Conservation (phyloP, 2,329 filamentous ascomycete genomes). For the Colletotrichum eleusines region DNA sequence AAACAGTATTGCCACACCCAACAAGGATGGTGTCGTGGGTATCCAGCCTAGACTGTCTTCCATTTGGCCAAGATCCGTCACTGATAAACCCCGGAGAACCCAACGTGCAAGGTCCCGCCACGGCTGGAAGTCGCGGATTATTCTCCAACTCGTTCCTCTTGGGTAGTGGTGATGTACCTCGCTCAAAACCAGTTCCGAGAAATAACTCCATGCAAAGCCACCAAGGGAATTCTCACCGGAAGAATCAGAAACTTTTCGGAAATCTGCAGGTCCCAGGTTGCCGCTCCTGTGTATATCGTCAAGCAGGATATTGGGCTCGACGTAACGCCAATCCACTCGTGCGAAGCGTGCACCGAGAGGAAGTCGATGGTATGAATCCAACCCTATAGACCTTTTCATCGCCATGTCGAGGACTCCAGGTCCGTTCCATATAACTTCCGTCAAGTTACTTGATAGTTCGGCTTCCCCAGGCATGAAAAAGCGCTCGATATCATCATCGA, state of each 20-base stretch:
- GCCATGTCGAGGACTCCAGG: neutral
- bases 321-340: fast-evolving
- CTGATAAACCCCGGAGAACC: neutral
- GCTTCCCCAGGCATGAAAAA: neutral
- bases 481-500: neutral
- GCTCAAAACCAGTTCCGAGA: fast-evolving
- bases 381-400: neutral
- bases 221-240: fast-evolving
- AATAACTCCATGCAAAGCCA: neutral
- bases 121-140: fast-evolving
- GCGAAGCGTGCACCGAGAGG: neutral
- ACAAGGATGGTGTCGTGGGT: too few species aligned
- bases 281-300: neutral
- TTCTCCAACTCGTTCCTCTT: neutral
- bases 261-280: neutral
- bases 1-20: neutral
- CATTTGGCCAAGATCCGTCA: neutral
- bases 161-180: neutral
- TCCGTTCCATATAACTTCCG: fast-evolving
- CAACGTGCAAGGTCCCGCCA: neutral
- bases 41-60: too few species aligned
- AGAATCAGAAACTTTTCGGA: neutral
- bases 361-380: neutral
- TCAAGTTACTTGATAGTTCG: neutral
- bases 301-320: neutral